phyloP scores from a whole-genome alignment of 2,329 filamentous ascomycete species.

The Diplodia corticola region DNA sequence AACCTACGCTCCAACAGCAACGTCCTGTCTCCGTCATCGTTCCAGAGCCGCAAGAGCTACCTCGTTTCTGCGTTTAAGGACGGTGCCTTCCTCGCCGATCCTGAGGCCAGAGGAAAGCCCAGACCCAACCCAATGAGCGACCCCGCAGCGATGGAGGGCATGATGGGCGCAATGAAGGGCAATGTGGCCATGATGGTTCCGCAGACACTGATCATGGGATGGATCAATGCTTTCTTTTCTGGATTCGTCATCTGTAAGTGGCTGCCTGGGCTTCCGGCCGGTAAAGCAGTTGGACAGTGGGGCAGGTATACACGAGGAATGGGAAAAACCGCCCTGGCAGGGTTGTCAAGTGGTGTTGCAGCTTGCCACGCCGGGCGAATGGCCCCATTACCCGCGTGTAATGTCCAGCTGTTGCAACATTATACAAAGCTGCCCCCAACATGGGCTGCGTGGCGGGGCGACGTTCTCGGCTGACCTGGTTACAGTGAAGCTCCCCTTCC shows the following conservation, averaged over 20 bases:
- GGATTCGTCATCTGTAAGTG: conserved; percentile 91
- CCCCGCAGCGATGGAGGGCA: conserved; percentile 95
- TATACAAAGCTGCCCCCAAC: not conserved
- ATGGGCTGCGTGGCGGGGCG: not conserved
- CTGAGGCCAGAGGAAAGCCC: conserved; percentile 80
- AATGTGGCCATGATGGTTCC: conserved; percentile 99
- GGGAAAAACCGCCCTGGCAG: not conserved
- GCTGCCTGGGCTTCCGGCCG: not conserved
- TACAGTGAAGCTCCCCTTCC: conserved; percentile 91
- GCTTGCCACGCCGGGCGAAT: not conserved
- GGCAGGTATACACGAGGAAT: not conserved
- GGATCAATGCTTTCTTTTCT: conserved; percentile 99
- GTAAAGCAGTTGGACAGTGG: not conserved
- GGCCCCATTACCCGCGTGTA: not conserved
- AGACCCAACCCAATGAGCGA: conserved; percentile 93
- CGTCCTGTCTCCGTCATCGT: conserved; percentile 74
- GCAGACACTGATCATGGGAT: conserved; percentile 98
- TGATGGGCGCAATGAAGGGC: conserved; percentile 99
- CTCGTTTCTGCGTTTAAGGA: conserved; percentile 80
- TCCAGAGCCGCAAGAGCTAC: conserved; percentile 76
- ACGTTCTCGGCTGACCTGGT: not conserved
- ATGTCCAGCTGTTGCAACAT: not conserved
- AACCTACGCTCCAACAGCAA: conserved; percentile 81
- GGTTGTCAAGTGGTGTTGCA: not conserved
- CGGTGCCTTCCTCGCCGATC: conserved; percentile 86